Evolutionary conservation across 768 basidiomycete genomes (phyloP), one percentile per base, ranked within the genome.

Genomic region (Hericium rajendrae): DNA sequence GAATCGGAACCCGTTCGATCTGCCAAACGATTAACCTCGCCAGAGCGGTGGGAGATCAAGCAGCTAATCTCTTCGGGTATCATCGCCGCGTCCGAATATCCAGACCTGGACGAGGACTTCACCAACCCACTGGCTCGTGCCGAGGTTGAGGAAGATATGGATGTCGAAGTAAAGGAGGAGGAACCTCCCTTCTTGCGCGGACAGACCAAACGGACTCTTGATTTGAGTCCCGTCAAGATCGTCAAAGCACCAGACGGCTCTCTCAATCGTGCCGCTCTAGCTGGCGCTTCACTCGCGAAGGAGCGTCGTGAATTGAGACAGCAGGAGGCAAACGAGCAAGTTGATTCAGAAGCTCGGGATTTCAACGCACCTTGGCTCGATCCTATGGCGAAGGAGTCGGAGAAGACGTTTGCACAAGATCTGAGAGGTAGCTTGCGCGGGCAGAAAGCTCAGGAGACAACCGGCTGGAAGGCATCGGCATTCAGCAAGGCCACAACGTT

Each of bases 1-100:
- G 80, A 68, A 68, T 72, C 68, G 48, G 80, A 76, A 22, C 79
- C 81, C 9, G 78, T 84, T 15, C 82, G 85, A 37, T 90, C 88
- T 2, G 91, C 93, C 0, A 94, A 93, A 67, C 82, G 95, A 15
- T 74, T 98, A 57, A 94, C 94, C 1, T 94, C 91, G 6, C 97
- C 97, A 1, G 97, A 99, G 71, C 84, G 97, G 28, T 99, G 97
- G 94, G 97, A 99, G 74, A 94, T 99, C 72, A 97, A 98, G 71
- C 97, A 98, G 69, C 82, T 99, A 57, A 97, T 98, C 56, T 90
- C 97, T 0, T 97, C 94, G 32, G 97, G 97, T 46, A 90, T 85
- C 15, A 81, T 97, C 55, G 85, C 86, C 61, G 88, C 94, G 11
- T 87, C 94, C 4, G 97, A 98, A 69, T 95, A 94, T 65, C 94